Evolutionary conservation across 2,329 filamentous ascomycete species (phyloP).

Genomic region (Penicillium brasilianum): DNA sequence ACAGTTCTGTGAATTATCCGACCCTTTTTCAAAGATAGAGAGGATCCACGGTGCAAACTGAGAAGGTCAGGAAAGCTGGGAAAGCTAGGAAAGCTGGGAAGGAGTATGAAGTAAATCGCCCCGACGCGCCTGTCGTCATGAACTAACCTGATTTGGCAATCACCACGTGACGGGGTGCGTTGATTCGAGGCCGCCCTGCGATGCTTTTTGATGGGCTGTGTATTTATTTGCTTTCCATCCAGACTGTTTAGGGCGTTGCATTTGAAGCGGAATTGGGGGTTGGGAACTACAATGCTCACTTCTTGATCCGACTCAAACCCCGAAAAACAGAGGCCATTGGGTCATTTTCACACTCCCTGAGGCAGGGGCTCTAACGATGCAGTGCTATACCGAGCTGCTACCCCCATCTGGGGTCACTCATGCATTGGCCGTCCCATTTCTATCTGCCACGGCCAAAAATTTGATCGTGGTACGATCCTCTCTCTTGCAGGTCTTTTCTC

Average conservation of each 20-base stretch:
- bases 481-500: conserved; percentile 85
- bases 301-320: conserved; percentile 2
- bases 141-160: conserved; percentile 19
- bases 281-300: conserved; percentile 23
- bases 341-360: conserved; percentile 10
- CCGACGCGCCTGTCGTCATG: conserved; percentile 26
- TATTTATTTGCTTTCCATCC: conserved; percentile 3
- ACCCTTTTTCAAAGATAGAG: neutral
- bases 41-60: neutral
- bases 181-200: conserved; percentile 17
- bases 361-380: conserved; percentile 62
- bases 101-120: conserved; percentile 11
- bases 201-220: conserved; percentile 5
- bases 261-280: neutral
- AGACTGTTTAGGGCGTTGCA: neutral
- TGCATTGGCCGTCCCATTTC: conserved; percentile 78
- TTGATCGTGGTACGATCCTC: conserved; percentile 91
- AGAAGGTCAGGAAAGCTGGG: neutral
- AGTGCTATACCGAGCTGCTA: conserved; percentile 96
- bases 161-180: conserved; percentile 21
- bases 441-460: conserved; percentile 76
- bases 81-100: neutral
- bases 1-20: neutral
- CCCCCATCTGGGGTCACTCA: conserved; percentile 94
- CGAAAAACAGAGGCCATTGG: conserved; percentile 17